Base-by-base conservation (phyloP, 768 basidiomycete genomes). In the Cystofilobasidium macerans region DNA sequence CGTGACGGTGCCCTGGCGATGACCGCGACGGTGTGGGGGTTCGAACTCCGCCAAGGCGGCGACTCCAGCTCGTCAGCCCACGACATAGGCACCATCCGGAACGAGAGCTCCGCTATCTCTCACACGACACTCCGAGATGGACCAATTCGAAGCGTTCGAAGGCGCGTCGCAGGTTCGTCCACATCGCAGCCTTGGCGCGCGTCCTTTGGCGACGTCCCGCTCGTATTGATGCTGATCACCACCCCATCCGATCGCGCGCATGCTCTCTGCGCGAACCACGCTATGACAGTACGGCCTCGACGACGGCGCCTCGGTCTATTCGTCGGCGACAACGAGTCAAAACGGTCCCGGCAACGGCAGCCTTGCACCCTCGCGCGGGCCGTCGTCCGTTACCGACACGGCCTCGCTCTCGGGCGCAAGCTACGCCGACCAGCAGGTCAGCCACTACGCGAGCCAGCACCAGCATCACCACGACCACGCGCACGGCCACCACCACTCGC, bases 71-170 rank as follows among this genome's bases (percentile, higher is more conserved):
- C n/a, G n/a, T n/a, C n/a, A n/a, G n/a, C n/a, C n/a, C n/a, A 42
- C 42, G 4, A 42, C 7, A 13, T 14, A 8, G 42, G 16, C 42
- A 42, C 42, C 16, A 13, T 42, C 42, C 9, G 3, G 9, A 16
- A 7, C 36, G 36, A n/a, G 8, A 38, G 4, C 48, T 51, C 13
- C 28, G 7, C 48, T 6, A 4, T 12, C 7, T 26, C 48, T 3
- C 14, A 8, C 8, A 24, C 48, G 28, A 26, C 9, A n/a, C n/a
- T n/a, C n/a, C 8, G 30, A n/a, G 51, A 65, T 65, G 73, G 75
- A 75, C 40, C 69, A 67, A 26, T 78, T 78, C 57, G 70, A 72
- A 6, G 75, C 76, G 67, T 76, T 78, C 61, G 77, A 78, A 32
- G 77, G 77, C 51, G 77, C 74, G 24, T 76, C 75, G 11, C 75